Evolutionary conservation across 257 asterid species (phyloP), one percentile per base, ranked within the genome.

Genomic region (Nicotiana paniculata): DNA sequence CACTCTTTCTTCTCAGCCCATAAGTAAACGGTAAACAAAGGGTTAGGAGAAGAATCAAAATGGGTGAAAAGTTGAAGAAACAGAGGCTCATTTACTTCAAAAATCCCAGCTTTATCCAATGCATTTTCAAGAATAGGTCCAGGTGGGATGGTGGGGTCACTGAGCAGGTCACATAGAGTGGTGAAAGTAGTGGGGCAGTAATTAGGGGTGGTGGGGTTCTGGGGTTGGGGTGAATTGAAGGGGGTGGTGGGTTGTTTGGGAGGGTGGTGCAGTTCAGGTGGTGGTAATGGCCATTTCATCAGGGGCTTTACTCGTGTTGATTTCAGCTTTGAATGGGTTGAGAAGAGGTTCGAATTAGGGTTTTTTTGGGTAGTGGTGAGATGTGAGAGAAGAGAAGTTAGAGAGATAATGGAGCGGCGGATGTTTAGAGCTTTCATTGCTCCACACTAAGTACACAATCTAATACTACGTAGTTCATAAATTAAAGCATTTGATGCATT

Each of bases 1-100:
- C 86, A 89, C 28, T 93, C 86, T 83, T 86, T 90, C 85, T 88
- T 89, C 86, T 86, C 88, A 2, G 94, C 93, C 97, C 98, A 95
- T 55, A 82, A 84, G 88, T 88, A 95, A 68, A 94, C 90, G 53
- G 89, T 79, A 84, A 90, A 85, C 84, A 92, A 82, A 70, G 91
- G 95, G 80, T 92, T 92, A 11, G 95, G 90, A 9, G 94, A 88
- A 85, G 92, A 91, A 89, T 90, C 92, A 64, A 94, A 88, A 46
- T 84, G 90, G 70, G 80, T 81, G 79, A 94, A 91, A 48, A 92
- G 33, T 68, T 85, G 82, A 39, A 88, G 94, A 6, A 95, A 80
- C 37, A 90, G 80, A 58, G 82, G 51, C 63, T 92, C 86, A 75
- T 37, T 84, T 59, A 91, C 91, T 77, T 77, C 84, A 39, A 43